These are phyloP conservation scores for Ziziphus jujuba DNA, from an alignment of 306 rosid genomes.

Conservation along the genomic window DNA sequence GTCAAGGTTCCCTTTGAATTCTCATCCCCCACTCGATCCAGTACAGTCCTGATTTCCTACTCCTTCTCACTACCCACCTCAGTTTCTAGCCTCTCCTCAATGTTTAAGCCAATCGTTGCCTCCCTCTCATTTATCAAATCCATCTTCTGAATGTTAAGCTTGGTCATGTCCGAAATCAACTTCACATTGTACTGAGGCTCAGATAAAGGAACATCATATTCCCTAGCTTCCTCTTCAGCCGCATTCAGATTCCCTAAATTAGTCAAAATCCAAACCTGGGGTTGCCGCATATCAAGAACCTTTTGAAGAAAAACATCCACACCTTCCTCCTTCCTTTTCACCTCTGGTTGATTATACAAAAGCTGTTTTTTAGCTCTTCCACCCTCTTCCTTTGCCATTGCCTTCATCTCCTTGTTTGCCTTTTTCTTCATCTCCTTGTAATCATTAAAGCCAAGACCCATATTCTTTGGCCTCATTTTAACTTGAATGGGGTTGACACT, in stretches of 20 bases:
- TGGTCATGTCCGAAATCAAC: slow-evolving; percentile 51
- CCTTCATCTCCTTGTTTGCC: slow-evolving; percentile 38
- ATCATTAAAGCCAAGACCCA: slow-evolving; percentile 82
- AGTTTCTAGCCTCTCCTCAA: slow-evolving; percentile 59
- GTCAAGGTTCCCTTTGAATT: slow-evolving; percentile 60
- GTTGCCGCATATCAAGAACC: slow-evolving; percentile 62
- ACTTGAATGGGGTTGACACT: slow-evolving; percentile 76
- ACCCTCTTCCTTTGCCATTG: slow-evolving; percentile 6
- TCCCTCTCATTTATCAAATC: slow-evolving; percentile 65
- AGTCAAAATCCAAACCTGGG: slow-evolving; percentile 48
- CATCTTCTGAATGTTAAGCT: slow-evolving; percentile 46
- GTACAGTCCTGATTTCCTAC: slow-evolving; percentile 52
- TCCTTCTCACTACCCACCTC: slow-evolving; percentile 62
- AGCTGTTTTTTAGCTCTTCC: slow-evolving; percentile 47
- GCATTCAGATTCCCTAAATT: slow-evolving; percentile 58
- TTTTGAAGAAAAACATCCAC: slow-evolving; percentile 59
- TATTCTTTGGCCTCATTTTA: slow-evolving; percentile 69
- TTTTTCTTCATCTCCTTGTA: slow-evolving; percentile 36
- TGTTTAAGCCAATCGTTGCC: slow-evolving; percentile 68
- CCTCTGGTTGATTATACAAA: slow-evolving; percentile 55
- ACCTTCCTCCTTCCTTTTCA: slow-evolving; percentile 60
- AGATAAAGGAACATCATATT: slow-evolving; percentile 36
- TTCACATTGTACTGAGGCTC: slow-evolving; percentile 54
- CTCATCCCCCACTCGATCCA: slow-evolving; percentile 60
- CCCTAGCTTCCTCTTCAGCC: slow-evolving; percentile 21